Evolutionary conservation across 2,329 filamentous ascomycete genomes (phyloP), one percentile per base, ranked within the genome.

Genomic region (Diaporthe australafricana): DNA sequence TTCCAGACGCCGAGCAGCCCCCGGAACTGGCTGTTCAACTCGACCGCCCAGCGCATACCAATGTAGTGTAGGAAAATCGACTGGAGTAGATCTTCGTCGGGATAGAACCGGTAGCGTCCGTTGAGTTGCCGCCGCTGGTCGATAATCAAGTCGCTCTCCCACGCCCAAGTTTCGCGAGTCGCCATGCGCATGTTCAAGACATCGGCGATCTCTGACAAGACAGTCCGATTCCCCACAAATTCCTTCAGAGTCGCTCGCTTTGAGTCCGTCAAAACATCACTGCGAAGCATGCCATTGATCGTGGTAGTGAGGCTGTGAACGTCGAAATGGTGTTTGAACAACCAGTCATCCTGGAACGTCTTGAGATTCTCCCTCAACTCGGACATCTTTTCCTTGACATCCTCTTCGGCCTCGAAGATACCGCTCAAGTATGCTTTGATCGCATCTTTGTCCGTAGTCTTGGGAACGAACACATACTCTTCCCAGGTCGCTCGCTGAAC

Each of bases 401-500:
- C 73, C 77, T 84, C 77, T 47, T 75, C 71, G 6, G 74, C 16
- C 25, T 30, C 80, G 76, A 91, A 91, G 0, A 91, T 81, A 1
- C 79, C 74, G 14, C 83, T 79, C 1, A 92, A 84, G 75, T 89
- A 91, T 0, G 77, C 73, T 4, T 81, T 78, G 70, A 91, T 87
- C 12, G 80, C 82, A 4, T 73, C 74, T 11, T 79, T 77, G 73
- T 91, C 83, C 3, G 85, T 85, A 20, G 86, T 76, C 35, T 82
- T 81, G 5, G 83, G 78, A 4, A 81, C 81, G 76, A 91, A 91
- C n/a, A 89, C 87, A 68, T 86, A 80, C 1, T 81, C 77, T 77
- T 91, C 89, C 87, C 89, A 91, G 16, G 80, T 82, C 1, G 83
- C 81, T 25, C 88, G 83, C 73, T 87, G 84, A 70, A 87, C 82